Conservation (phyloP, 2,329 filamentous ascomycete species). For the Didymella sp. region DNA sequence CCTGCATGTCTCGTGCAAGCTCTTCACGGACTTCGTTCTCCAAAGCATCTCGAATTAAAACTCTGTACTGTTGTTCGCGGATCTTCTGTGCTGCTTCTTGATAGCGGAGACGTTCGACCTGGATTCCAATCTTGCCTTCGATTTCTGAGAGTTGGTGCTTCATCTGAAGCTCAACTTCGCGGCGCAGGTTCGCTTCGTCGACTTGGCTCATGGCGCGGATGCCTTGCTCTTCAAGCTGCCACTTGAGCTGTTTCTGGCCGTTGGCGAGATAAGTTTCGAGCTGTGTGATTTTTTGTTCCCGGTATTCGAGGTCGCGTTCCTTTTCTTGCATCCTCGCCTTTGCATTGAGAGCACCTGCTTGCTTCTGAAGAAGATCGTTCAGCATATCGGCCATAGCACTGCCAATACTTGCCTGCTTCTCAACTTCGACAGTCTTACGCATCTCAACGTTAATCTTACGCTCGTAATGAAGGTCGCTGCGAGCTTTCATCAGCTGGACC, state of each 20-base stretch:
- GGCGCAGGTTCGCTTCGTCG: slow-evolving; percentile 14
- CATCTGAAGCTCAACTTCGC: slow-evolving; percentile 14
- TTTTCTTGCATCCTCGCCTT: slow-evolving; percentile 20
- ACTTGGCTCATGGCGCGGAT: slow-evolving; percentile 16
- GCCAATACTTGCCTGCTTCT: slow-evolving; percentile 17
- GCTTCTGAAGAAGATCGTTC: slow-evolving; percentile 24
- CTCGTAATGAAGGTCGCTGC: slow-evolving; percentile 24
- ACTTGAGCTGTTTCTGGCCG: slow-evolving; percentile 33
- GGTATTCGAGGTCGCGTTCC: slow-evolving; percentile 19
- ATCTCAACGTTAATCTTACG: slow-evolving; percentile 21
- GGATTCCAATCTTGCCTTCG: slow-evolving; percentile 12
- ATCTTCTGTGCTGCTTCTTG: slow-evolving; percentile 24
- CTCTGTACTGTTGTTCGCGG: slow-evolving; percentile 33
- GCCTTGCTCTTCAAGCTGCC: slow-evolving; percentile 19
- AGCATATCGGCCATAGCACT: slow-evolving; percentile 21
- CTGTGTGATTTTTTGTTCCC: slow-evolving; percentile 24
- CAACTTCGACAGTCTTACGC: slow-evolving; percentile 15
- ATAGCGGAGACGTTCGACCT: slow-evolving; percentile 17
- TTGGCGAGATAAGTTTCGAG: slow-evolving; percentile 28
- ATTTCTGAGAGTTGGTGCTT: slow-evolving; percentile 7
- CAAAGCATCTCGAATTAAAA: slow-evolving; percentile 9
- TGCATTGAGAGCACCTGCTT: slow-evolving; percentile 17
- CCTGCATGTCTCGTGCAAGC: not conserved
- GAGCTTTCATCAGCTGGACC: slow-evolving; percentile 23
- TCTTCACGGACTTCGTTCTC: slow-evolving; percentile 13